Evolutionary conservation across 2,329 filamentous ascomycete species (phyloP).

Genomic region (Ceratocystis lukuohia): DNA sequence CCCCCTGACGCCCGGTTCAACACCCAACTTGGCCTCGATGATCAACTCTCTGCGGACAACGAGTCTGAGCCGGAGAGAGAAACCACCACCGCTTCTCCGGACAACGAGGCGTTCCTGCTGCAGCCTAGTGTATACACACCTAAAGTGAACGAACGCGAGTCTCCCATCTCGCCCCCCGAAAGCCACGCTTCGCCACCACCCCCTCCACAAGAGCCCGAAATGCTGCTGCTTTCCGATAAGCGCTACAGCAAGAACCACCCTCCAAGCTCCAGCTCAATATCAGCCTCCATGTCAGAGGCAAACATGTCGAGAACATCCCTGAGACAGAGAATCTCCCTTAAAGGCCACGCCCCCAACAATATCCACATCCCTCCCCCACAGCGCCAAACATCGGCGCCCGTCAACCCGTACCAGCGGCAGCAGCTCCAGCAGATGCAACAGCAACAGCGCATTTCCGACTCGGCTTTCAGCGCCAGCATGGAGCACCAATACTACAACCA

Average conservation of each 20-base stretch:
- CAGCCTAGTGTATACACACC: constrained; percentile 47
- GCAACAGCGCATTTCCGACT: constrained; percentile 28
- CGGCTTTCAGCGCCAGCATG: constrained; percentile 36
- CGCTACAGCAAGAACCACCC: constrained; percentile 21
- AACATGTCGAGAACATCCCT: constrained; percentile 32
- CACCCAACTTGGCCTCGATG: constrained; percentile 13
- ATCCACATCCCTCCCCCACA: constrained; percentile 39
- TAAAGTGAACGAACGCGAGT: constrained; percentile 28
- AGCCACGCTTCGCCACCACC: constrained; percentile 24
- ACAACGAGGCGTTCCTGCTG: constrained; percentile 32
- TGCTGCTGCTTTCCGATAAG: constrained; percentile 15
- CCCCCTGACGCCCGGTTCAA: constrained; percentile 12
- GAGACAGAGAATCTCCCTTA: constrained; percentile 41
- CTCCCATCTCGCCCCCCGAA: constrained; percentile 37
- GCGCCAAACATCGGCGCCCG: constrained; percentile 28
- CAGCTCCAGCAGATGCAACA: constrained; percentile 19
- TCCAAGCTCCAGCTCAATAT: neutral
- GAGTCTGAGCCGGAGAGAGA: constrained; percentile 10
- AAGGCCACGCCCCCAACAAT: constrained; percentile 37
- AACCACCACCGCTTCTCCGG: neutral
- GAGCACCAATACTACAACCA: constrained; percentile 30
- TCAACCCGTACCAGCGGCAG: constrained; percentile 20
- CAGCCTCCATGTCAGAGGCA: neutral
- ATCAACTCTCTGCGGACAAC: constrained; percentile 3
- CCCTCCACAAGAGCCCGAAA: constrained; percentile 12